A percentile compares a stretch with the other conserved stretches of the same genome.
These are phyloP conservation scores for Knufia fluminis DNA, from an alignment of 2,329 filamentous ascomycete species.

Conservation along the genomic window DNA sequence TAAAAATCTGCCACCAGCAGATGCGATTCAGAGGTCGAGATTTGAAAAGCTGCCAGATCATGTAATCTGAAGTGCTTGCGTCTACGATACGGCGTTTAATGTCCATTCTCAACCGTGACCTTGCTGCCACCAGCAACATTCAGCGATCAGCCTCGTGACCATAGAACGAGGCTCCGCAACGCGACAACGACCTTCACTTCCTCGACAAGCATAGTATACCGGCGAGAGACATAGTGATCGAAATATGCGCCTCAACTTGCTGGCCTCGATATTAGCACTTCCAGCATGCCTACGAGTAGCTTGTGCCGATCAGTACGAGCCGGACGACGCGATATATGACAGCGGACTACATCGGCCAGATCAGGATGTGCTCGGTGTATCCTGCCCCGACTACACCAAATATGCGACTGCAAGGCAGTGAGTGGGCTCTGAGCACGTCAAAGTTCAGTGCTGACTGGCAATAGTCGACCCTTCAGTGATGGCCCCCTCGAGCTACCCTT, in stretches of 20 bases:
- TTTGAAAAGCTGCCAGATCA: too few species aligned
- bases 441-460: background rate
- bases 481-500: constrained; percentile 74
- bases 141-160: too few species aligned
- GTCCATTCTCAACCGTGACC: too few species aligned
- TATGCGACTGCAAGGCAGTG: constrained; percentile 23
- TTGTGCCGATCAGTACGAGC: constrained; percentile 4
- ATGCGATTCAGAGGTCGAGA: too few species aligned
- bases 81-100: too few species aligned
- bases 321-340: constrained; percentile 12
- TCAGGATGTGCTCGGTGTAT: constrained; percentile 14
- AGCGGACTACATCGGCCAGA: constrained; percentile 7
- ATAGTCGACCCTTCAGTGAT: constrained; percentile 65
- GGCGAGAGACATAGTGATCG: too few species aligned
- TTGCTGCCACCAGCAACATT: too few species aligned
- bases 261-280: background rate
- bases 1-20: too few species aligned
- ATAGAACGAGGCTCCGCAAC: too few species aligned
- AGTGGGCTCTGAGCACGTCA: background rate
- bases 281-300: constrained; percentile 6
- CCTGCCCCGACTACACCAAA: constrained; percentile 25
- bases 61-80: too few species aligned
- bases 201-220: too few species aligned
- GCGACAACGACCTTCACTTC: too few species aligned
- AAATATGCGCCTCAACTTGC: background rate